Conservation (phyloP, 2,329 filamentous ascomycete genomes). For the Rhinocladiella similis region DNA sequence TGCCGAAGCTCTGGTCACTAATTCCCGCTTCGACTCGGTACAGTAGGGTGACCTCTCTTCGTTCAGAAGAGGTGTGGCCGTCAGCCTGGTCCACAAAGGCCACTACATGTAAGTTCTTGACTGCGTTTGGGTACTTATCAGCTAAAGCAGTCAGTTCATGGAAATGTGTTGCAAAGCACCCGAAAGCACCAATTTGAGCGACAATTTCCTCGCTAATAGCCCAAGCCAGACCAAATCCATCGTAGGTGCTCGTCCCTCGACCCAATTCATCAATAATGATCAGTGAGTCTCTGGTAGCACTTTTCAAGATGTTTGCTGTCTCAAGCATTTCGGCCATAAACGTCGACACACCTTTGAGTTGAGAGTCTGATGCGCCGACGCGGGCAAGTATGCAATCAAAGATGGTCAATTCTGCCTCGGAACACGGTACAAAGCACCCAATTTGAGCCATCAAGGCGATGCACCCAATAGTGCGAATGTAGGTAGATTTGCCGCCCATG, state of each 20-base stretch:
- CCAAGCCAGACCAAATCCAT: constrained; percentile 98
- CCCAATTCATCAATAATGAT: constrained; percentile 99
- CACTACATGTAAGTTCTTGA: constrained; percentile 91
- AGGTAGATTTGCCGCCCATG: constrained; percentile 98
- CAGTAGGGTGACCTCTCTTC: constrained; percentile 83
- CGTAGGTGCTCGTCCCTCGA: constrained; percentile 94
- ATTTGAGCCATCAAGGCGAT: constrained; percentile 97
- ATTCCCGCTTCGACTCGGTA: constrained; percentile 97
- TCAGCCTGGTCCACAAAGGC: constrained; percentile 70
- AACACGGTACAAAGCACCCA: constrained; percentile 92
- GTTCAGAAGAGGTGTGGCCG: constrained; percentile 51
- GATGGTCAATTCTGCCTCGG: constrained; percentile 86
- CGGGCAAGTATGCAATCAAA: constrained; percentile 96
- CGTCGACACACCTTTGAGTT: constrained; percentile 95
- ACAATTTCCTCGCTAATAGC: constrained; percentile 98
- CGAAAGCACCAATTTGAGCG: constrained; percentile 89
- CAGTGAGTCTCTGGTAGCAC: constrained; percentile 87
- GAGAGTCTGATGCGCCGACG: constrained; percentile 92
- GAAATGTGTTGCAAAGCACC: constrained; percentile 96
- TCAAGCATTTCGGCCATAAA: constrained; percentile 99
- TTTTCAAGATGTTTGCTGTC: constrained; percentile 97
- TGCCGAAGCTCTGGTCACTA: constrained; percentile 96
- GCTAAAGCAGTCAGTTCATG: constrained; percentile 92
- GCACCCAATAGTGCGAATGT: constrained; percentile 95
- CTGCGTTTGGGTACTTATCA: constrained; percentile 76